A percentile compares a stretch with the other conserved stretches of the same genome.
phyloP scores from a whole-genome alignment of 1,284 basidiomycete species.

The Ceratobasidium sp. region DNA sequence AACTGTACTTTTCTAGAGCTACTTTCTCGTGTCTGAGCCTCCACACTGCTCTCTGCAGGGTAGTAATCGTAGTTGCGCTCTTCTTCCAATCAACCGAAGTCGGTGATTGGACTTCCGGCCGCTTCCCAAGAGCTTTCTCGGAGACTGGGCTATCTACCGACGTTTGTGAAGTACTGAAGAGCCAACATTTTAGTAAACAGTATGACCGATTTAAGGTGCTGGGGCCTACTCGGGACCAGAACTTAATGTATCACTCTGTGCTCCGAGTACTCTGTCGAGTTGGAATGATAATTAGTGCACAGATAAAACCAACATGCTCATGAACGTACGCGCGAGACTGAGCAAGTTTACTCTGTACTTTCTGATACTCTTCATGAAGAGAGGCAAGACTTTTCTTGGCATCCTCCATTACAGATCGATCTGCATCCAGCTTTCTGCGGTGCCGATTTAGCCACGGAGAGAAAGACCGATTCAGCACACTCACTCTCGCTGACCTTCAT shows the following conservation, averaged over 20 bases:
- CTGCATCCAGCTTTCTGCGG: neutral
- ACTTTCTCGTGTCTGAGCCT: constrained; percentile 1
- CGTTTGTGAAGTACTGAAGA: neutral
- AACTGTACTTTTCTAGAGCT: neutral
- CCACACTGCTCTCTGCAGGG: constrained; percentile 13
- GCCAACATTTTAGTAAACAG: neutral
- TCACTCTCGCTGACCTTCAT: neutral
- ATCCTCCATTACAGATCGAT: neutral
- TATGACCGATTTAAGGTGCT: neutral
- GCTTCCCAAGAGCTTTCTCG: neutral
- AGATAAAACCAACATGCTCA: neutral
- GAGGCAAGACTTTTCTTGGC: neutral
- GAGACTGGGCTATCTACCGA: neutral
- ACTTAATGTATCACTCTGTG: neutral
- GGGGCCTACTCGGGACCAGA: neutral
- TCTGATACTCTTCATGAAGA: neutral
- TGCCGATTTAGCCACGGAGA: neutral
- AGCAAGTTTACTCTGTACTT: neutral
- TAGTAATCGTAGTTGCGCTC: neutral
- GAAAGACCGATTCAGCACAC: neutral
- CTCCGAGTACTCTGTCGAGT: constrained; percentile 1
- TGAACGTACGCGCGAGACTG: constrained; percentile 5
- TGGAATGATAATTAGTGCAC: neutral
- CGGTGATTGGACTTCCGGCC: neutral
- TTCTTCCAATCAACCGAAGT: neutral